These are phyloP conservation scores for Colletotrichum lini DNA, from an alignment of 2,329 filamentous ascomycete genomes.

Conservation along the genomic window DNA sequence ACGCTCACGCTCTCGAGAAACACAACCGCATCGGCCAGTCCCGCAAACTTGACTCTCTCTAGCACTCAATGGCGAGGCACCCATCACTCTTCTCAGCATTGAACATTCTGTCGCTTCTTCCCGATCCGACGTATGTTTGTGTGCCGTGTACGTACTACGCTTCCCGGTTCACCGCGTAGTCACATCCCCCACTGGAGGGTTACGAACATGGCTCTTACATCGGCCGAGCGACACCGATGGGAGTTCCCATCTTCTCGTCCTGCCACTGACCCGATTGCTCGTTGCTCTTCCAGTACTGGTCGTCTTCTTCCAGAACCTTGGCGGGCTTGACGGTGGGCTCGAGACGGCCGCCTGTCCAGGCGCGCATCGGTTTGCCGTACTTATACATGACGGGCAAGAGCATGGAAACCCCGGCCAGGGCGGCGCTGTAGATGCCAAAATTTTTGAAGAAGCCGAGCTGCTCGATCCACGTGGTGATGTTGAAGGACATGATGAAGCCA, in stretches of 20 bases:
- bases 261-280: conserved; percentile 39
- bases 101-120: conserved; percentile 12
- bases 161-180: background rate
- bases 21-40: background rate
- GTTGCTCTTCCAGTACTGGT: conserved; percentile 41
- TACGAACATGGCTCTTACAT: conserved; percentile 3
- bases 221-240: conserved; percentile 27
- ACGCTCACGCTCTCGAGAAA: background rate
- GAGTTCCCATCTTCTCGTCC: conserved; percentile 39
- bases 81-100: background rate
- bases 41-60: background rate
- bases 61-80: background rate
- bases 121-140: background rate
- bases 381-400: conserved; percentile 50
- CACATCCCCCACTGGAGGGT: background rate
- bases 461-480: conserved; percentile 49
- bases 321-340: conserved; percentile 22
- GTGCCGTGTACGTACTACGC: background rate
- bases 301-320: conserved; percentile 41
- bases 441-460: conserved; percentile 48
- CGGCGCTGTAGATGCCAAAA: conserved; percentile 52
- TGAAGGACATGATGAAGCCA: conserved; percentile 50
- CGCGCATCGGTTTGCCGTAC: conserved; percentile 43
- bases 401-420: conserved; percentile 50
- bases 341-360: conserved; percentile 43